Percentiles rank a stretch among this genome's conserved stretches.
These are phyloP conservation scores for Erodium texanum DNA, from an alignment of 441 rosid genomes.

Conservation along the genomic window DNA sequence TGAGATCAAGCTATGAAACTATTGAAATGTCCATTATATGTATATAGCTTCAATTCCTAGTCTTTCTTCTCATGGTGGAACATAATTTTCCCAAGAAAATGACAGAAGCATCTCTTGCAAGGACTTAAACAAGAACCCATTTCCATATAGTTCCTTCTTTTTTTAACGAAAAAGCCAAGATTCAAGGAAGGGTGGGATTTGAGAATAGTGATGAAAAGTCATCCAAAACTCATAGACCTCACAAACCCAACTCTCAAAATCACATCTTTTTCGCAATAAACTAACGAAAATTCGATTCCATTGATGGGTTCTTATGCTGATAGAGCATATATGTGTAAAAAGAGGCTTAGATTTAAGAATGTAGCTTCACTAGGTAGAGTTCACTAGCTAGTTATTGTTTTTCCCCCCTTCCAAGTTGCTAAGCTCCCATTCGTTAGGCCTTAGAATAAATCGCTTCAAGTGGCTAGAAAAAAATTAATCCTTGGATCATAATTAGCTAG, in stretches of 20 bases:
- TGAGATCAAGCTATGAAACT: conserved; percentile 16
- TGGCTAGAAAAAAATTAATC: conserved; percentile 7
- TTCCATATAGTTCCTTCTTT: conserved; percentile 5
- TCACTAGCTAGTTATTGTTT: too few relatives aligned
- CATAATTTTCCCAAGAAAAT: conserved; percentile 14
- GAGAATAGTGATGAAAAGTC: conserved; percentile 5
- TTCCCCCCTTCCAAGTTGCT: not conserved
- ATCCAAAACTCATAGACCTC: conserved; percentile 15
- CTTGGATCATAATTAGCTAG: not conserved
- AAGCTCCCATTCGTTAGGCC: not conserved
- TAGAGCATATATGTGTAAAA: not conserved
- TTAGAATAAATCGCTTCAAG: conserved; percentile 3
- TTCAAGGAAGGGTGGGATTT: conserved; percentile 23
- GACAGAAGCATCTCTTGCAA: conserved; percentile 12
- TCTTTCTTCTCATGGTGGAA: conserved; percentile 10
- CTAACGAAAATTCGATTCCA: not conserved
- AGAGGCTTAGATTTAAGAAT: not conserved
- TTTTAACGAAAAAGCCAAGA: conserved; percentile 33
- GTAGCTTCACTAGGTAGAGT: conserved; percentile 4
- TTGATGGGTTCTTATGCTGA: conserved; percentile 1
- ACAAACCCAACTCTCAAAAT: conserved; percentile 10
- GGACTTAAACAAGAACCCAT: conserved; percentile 11
- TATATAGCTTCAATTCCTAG: not conserved
- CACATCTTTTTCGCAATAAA: conserved; percentile 5
- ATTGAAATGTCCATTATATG: too few relatives aligned